These are phyloP conservation scores for Pseudocercospora cruenta DNA, from an alignment of 2,329 filamentous ascomycete genomes.

Conservation along the genomic window DNA sequence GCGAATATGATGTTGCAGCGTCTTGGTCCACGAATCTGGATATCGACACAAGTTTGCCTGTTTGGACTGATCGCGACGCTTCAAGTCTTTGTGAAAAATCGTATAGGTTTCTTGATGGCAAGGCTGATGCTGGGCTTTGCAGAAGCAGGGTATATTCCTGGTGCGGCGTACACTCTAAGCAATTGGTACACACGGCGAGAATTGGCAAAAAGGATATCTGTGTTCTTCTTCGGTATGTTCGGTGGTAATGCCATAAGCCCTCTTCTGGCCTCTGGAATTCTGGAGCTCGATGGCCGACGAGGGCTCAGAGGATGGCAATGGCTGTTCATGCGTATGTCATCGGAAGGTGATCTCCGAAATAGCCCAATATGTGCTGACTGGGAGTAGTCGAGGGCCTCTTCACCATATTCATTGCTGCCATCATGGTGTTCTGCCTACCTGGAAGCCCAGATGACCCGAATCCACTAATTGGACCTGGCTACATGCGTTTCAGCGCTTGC, in stretches of 20 bases:
- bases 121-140: slow-evolving; percentile 10
- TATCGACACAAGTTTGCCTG: slow-evolving; percentile 7
- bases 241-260: slow-evolving; percentile 10
- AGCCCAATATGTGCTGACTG: too few species aligned
- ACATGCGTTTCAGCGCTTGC: neutral
- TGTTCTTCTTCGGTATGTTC: slow-evolving; percentile 15
- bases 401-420: slow-evolving; percentile 1
- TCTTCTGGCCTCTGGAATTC: slow-evolving; percentile 10
- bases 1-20: slow-evolving; percentile 53
- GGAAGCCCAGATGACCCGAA: slow-evolving; percentile 9
- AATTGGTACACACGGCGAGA: slow-evolving; percentile 10
- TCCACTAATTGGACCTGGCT: slow-evolving; percentile 10
- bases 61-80: slow-evolving; percentile 13
- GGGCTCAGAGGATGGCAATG: slow-evolving; percentile 12
- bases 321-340: slow-evolving; percentile 4
- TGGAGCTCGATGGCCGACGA: slow-evolving; percentile 1
- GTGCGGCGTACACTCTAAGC: slow-evolving; percentile 7
- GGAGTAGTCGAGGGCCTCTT: slow-evolving; percentile 7
- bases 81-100: slow-evolving; percentile 4
- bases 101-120: neutral
- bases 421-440: slow-evolving; percentile 10
- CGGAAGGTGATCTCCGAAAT: too few species aligned
- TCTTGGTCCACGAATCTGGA: neutral
- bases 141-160: slow-evolving; percentile 15
- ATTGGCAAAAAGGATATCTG: neutral